Conservation (phyloP, 2,329 filamentous ascomycete species). For the Myriosclerotinia scirpicola region DNA sequence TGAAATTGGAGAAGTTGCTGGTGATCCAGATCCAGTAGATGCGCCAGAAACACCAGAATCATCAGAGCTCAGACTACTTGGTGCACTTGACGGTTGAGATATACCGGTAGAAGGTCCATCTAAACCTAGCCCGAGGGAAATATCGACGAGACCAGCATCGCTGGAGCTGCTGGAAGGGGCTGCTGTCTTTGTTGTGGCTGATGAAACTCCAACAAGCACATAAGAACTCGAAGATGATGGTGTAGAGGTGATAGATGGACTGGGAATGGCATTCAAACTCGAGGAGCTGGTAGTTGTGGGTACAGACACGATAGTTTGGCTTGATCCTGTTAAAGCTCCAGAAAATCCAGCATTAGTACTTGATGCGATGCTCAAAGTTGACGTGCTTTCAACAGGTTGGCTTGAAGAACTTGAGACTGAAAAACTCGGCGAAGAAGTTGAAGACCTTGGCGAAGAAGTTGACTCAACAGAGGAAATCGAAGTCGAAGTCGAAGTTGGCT, state of each 20-base stretch:
- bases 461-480: not conserved
- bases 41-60: conserved; percentile 1
- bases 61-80: not conserved
- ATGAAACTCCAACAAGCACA: conserved; percentile 11
- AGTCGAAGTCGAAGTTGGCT: conserved; percentile 1
- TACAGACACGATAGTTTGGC: conserved; percentile 22
- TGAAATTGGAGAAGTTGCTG: not conserved
- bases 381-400: not conserved
- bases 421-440: not conserved
- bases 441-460: not conserved
- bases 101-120: not conserved
- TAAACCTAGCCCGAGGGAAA: conserved; percentile 12
- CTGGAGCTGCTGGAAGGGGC: conserved; percentile 2
- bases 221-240: conserved; percentile 15
- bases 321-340: conserved; percentile 23
- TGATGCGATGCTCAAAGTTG: not conserved
- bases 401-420: not conserved
- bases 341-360: conserved; percentile 6
- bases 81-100: not conserved
- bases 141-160: not conserved
- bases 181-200: conserved; percentile 2
- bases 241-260: not conserved
- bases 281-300: conserved; percentile 13
- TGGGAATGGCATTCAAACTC: not conserved
- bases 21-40: not conserved